A percentile compares a stretch with the other conserved stretches of the same genome.
These are phyloP conservation scores for Achaetomiella virescens DNA, from an alignment of 495 filamentous ascomycete genomes.

Conservation along the genomic window DNA sequence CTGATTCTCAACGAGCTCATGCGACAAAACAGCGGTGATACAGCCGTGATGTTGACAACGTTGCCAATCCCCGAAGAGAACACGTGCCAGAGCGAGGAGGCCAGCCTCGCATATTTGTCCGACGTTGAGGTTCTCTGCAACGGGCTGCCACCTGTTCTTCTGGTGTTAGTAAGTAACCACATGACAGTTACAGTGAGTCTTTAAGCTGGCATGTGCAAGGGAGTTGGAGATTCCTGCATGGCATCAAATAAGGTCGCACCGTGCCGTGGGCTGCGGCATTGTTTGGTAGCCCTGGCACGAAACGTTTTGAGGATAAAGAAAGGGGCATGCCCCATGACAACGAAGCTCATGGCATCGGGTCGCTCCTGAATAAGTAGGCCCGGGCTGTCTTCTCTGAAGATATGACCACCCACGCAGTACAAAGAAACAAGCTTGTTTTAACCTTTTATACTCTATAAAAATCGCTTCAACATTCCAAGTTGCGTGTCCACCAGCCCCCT, in stretches of 20 bases:
- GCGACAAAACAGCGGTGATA: slow-evolving; percentile 58
- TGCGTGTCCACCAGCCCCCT: not conserved
- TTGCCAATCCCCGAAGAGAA: slow-evolving; percentile 72
- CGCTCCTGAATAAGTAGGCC: not conserved
- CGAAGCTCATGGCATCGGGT: not conserved
- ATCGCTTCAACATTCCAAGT: not conserved
- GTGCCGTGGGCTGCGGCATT: not conserved
- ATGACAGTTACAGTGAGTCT: slow-evolving; percentile 87
- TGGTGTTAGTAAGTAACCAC: slow-evolving; percentile 86
- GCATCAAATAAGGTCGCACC: not conserved
- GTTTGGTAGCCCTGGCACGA: not conserved
- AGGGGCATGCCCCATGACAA: not conserved
- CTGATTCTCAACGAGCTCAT: slow-evolving; percentile 83
- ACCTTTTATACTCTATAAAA: not conserved
- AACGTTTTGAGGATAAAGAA: not conserved
- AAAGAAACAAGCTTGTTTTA: slow-evolving; percentile 6
- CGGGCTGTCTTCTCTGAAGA: not conserved
- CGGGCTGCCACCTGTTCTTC: slow-evolving; percentile 59
- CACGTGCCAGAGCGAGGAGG: slow-evolving; percentile 61
- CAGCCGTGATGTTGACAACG: slow-evolving; percentile 78
- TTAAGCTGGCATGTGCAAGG: slow-evolving; percentile 26
- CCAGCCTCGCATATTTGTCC: slow-evolving; percentile 63
- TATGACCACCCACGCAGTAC: not conserved
- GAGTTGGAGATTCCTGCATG: not conserved
- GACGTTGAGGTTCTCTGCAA: slow-evolving; percentile 72